phyloP scores from a whole-genome alignment of 2,329 filamentous ascomycete genomes.

The Magnaporthiopsis rhizophila region DNA sequence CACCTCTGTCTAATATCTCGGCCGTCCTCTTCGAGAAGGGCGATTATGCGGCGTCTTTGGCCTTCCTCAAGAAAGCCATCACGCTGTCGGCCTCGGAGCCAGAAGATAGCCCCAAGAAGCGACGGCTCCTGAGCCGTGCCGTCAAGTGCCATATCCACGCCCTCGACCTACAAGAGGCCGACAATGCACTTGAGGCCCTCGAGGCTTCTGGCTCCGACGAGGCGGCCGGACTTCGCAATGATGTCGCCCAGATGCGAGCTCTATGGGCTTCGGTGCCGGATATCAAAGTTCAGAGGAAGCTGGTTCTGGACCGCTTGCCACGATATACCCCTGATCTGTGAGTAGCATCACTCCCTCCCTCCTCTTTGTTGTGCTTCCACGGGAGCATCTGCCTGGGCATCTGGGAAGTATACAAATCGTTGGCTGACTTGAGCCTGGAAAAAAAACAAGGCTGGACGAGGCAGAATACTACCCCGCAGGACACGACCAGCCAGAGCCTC shows the following conservation, averaged over 20 bases:
- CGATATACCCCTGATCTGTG: constrained; percentile 13
- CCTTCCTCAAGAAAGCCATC: constrained; percentile 12
- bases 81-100: constrained; percentile 5
- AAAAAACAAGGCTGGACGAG: constrained; percentile 7
- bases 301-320: constrained; percentile 14
- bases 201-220: neutral
- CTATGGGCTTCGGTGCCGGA: neutral
- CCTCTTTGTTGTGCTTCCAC: no score
- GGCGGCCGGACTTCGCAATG: neutral
- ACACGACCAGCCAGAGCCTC: constrained; percentile 12
- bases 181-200: neutral
- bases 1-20: constrained; percentile 16
- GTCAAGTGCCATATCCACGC: constrained; percentile 15
- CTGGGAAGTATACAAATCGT: no score
- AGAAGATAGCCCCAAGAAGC: neutral
- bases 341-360: neutral
- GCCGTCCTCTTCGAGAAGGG: constrained; percentile 17
- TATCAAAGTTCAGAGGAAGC: constrained; percentile 1
- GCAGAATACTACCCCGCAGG: constrained; percentile 15
- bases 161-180: constrained; percentile 9
- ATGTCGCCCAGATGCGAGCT: neutral
- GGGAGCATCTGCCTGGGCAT: no score
- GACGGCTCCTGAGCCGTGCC: constrained; percentile 11
- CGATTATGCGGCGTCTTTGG: constrained; percentile 10
- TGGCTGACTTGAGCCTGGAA: neutral